These are phyloP conservation scores for Irpex rosettiformis DNA, from an alignment of 1,284 basidiomycete genomes.

Conservation along the genomic window DNA sequence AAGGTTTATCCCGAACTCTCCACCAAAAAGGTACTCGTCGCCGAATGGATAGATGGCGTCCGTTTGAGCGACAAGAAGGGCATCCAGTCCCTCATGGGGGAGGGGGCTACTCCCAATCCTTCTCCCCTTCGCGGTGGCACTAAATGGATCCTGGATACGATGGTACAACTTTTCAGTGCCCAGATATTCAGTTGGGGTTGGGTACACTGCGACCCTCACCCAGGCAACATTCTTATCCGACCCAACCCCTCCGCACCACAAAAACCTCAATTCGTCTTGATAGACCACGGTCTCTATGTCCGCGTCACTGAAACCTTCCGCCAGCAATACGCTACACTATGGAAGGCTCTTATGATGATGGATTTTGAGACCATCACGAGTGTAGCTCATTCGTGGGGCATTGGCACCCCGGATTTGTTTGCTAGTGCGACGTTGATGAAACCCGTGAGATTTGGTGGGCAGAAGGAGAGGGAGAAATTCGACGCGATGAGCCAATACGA, in stretches of 20 bases:
- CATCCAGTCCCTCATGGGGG: conserved; percentile 56
- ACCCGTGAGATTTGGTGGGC: conserved; percentile 42
- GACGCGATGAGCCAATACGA: conserved; percentile 52
- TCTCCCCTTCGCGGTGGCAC: conserved; percentile 59
- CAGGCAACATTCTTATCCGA: conserved; percentile 82
- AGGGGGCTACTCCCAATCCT: conserved; percentile 23
- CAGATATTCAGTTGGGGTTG: conserved; percentile 91
- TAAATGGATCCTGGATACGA: conserved; percentile 69
- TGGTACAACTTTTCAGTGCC: conserved; percentile 79
- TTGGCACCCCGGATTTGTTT: conserved; percentile 76
- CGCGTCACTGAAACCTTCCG: conserved; percentile 61
- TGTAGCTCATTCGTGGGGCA: conserved; percentile 74
- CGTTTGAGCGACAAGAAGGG: conserved; percentile 68
- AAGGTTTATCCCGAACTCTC: conserved; percentile 71
- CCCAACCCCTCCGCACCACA: conserved; percentile 58
- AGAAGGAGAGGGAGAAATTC: conserved; percentile 31
- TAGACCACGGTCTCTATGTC: conserved; percentile 90
- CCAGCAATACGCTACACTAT: conserved; percentile 73
- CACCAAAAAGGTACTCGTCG: conserved; percentile 76
- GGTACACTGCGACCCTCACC: conserved; percentile 77
- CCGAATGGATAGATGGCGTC: conserved; percentile 85
- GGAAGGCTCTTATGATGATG: conserved; percentile 73
- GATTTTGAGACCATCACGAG: conserved; percentile 46
- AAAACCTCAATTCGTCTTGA: conserved; percentile 77
- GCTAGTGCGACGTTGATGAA: conserved; percentile 70